Evolutionary conservation across 768 basidiomycete species (phyloP), one percentile per base, ranked within the genome.

Genomic region (Phanerodontia chrysosporium): DNA sequence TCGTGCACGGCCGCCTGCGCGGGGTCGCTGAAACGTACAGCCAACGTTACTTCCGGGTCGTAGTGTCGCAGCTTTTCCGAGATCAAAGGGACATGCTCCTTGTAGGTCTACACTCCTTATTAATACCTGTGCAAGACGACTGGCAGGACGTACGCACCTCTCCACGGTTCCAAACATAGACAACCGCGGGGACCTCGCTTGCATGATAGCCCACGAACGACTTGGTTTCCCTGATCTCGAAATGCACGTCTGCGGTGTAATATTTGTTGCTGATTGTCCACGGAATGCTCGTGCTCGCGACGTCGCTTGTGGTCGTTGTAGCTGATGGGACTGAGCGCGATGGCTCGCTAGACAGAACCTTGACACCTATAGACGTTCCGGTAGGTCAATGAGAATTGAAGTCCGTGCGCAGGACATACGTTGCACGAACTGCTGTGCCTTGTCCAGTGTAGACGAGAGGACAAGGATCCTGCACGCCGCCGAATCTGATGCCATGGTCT

Each of bases 191-290:
- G 6, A 84, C 78, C 48, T 75, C 72, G 36, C 72, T 72, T 18
- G 80, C 72, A 21, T 76, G 70, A 46, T 76, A 68, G 18, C 76
- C 71, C 29, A 70, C 70, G 59, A 82, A 75, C 12, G 77, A 75
- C 29, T 75, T 72, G 55, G 83, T 69, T 18, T 78, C 73, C 56
- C 79, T 78, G 12, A 78, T 74, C 32, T 83, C 73, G 67, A 93
- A 92, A 60, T 85, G 83, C 7, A 94, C 87, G 59, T 80, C 76
- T 1, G 91, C 92, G 14, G 82, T 82, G 73, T 93, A 94, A 72
- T 94, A 94, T 69, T 83, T 86, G 75, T 92, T 92, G 53, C 73
- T 72, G 61, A 92, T 88, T 44, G 82, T 87, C 90, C 89, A 92
- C 10, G 87, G 85, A 30, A 89, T 72, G 27, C 51, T 57, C 6